phyloP scores from a whole-genome alignment of 164 flowering plant species.

The Malania oleifera region DNA sequence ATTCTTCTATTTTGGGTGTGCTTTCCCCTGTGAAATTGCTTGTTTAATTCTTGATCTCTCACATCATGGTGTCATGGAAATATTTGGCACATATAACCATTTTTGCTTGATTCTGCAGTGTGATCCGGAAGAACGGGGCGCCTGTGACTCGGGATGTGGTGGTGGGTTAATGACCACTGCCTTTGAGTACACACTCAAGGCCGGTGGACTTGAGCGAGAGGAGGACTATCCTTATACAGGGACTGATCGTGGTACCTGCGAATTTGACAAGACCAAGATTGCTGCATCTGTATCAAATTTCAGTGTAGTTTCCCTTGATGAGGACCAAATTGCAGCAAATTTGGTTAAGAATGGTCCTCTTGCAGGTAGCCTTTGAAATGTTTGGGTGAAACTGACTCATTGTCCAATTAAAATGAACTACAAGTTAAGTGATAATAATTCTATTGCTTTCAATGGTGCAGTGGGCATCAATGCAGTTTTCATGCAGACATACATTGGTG shows the following conservation, averaged over 20 bases:
- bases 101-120: too few relatives aligned
- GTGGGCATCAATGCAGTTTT: constrained; percentile 91
- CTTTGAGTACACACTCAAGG: constrained; percentile 77
- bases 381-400: not conserved
- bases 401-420: too few relatives aligned
- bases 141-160: constrained; percentile 89
- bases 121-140: constrained; percentile 66
- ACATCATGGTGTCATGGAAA: too few relatives aligned
- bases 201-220: constrained; percentile 93
- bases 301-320: constrained; percentile 88
- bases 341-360: constrained; percentile 93
- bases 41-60: too few relatives aligned
- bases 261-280: constrained; percentile 82
- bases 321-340: constrained; percentile 94
- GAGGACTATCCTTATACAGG: constrained; percentile 95
- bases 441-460: constrained; percentile 32
- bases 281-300: constrained; percentile 82
- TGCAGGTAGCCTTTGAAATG: constrained; percentile 44
- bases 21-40: too few relatives aligned
- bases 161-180: constrained; percentile 98
- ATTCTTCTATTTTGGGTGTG: too few relatives aligned
- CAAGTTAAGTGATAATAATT: too few relatives aligned
- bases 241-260: constrained; percentile 66
- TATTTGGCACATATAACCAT: too few relatives aligned
- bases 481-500: constrained; percentile 89